phyloP scores from a whole-genome alignment of 2,329 filamentous ascomycete species.

The Penicillium sp. region DNA sequence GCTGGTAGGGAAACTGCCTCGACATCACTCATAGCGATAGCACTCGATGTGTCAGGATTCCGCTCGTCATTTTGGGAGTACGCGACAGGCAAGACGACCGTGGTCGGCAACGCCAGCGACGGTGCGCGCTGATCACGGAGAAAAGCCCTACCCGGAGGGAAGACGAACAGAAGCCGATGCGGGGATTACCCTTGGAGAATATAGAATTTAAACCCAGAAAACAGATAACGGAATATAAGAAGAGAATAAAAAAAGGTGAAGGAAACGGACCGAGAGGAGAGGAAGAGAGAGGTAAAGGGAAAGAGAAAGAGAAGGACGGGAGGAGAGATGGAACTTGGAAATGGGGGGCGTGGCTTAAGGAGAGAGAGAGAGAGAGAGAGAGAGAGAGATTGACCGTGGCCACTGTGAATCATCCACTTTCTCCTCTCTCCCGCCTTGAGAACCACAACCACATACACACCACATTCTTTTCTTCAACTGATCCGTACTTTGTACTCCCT shows the following conservation, averaged over 20 bases:
- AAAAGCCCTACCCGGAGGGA: conserved; percentile 9
- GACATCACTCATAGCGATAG: conserved; percentile 48
- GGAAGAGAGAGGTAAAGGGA: neutral
- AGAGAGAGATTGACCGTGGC: neutral
- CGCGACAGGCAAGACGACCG: conserved; percentile 32
- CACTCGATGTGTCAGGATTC: conserved; percentile 37
- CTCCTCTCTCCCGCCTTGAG: neutral
- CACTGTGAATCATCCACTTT: neutral
- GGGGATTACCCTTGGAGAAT: conserved; percentile 1
- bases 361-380: neutral
- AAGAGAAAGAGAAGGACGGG: conserved; percentile 1
- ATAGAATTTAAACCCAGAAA: conserved; percentile 8
- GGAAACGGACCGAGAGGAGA: conserved; percentile 6
- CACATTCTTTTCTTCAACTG: neutral
- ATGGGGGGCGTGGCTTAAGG: neutral
- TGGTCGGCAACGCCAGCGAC: conserved; percentile 34
- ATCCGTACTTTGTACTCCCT: no score
- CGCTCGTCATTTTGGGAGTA: conserved; percentile 44
- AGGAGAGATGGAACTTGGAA: neutral
- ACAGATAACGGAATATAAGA: conserved; percentile 7
- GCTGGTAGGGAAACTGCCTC: conserved; percentile 39
- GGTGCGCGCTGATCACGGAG: conserved; percentile 31
- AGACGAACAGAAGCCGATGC: conserved; percentile 2
- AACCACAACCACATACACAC: neutral
- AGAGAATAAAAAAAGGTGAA: conserved; percentile 17